Percentiles rank a stretch among this genome's conserved stretches.
These are phyloP conservation scores for Diutina ranongensis DNA, from an alignment of 1,139 yeast genomes.

Conservation along the genomic window DNA sequence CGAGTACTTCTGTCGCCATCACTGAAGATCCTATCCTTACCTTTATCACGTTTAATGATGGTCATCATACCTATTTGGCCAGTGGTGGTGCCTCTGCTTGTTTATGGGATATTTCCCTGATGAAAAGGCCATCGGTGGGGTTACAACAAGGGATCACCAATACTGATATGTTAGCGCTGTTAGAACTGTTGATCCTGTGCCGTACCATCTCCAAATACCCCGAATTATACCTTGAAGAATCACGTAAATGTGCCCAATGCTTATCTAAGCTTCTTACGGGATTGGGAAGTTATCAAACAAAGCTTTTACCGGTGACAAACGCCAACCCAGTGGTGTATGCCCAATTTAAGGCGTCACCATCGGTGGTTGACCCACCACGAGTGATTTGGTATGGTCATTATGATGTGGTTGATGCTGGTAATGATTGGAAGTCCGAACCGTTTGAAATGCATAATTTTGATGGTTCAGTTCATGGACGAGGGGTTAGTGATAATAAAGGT, in stretches of 20 bases:
- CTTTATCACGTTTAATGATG: neutral
- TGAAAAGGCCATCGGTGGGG: neutral
- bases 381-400: slow-evolving; percentile 92
- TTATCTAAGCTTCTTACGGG: slow-evolving; percentile 49
- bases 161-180: slow-evolving; percentile 51
- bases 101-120: slow-evolving; percentile 2
- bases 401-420: slow-evolving; percentile 65
- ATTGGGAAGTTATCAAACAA: slow-evolving; percentile 63
- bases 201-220: slow-evolving; percentile 72
- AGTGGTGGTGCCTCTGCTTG: slow-evolving; percentile 1
- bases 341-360: slow-evolving; percentile 32
- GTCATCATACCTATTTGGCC: neutral
- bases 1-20: neutral
- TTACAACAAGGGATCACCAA: slow-evolving; percentile 21
- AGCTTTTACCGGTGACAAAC: slow-evolving; percentile 58
- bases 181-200: slow-evolving; percentile 52
- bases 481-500: slow-evolving; percentile 91
- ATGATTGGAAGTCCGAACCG: slow-evolving; percentile 70
- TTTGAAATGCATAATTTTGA: slow-evolving; percentile 62
- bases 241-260: slow-evolving; percentile 78
- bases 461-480: slow-evolving; percentile 86
- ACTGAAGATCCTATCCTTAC: neutral
- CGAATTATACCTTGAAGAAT: slow-evolving; percentile 57
- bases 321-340: slow-evolving; percentile 83
- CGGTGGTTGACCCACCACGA: slow-evolving; percentile 17